Conservation (phyloP, 2,329 filamentous ascomycete species). For the Fusarium sterilihyphosum region DNA sequence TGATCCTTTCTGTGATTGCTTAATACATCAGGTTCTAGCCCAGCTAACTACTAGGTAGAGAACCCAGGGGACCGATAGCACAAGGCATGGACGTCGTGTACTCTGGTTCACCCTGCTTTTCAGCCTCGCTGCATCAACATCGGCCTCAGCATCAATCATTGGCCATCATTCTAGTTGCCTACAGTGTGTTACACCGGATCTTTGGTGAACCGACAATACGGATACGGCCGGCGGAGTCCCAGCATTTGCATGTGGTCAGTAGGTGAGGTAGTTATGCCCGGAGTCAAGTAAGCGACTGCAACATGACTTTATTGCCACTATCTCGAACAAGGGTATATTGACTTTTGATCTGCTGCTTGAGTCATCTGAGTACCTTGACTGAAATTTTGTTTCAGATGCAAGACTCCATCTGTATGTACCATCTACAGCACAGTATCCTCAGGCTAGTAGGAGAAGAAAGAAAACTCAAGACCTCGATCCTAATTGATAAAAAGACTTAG, state of each 20-base stretch:
- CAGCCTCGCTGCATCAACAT: conserved; percentile 19
- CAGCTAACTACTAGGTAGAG: background rate
- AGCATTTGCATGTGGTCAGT: conserved; percentile 3
- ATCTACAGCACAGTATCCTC: background rate
- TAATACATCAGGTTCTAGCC: background rate
- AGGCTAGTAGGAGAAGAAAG: background rate
- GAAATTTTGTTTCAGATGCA: background rate
- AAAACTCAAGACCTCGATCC: background rate
- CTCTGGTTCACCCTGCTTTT: conserved; percentile 1
- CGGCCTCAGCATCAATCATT: conserved; percentile 6
- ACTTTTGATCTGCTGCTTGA: background rate
- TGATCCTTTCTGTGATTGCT: background rate
- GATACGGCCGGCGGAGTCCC: background rate
- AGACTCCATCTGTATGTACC: background rate
- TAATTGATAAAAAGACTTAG: no score
- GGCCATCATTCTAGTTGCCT: background rate
- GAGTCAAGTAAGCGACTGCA: conserved; percentile 22
- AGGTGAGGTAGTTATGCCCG: background rate
- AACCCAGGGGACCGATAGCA: background rate
- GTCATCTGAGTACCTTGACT: conserved; percentile 14
- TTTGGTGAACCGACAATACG: conserved; percentile 13
- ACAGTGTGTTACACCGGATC: conserved; percentile 1
- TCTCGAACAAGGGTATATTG: conserved; percentile 17
- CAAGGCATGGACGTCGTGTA: background rate
- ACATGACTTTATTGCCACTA: conserved; percentile 21